Percentiles rank a stretch among this genome's conserved stretches.
phyloP scores from a whole-genome alignment of 1,284 basidiomycete species.

The Singerocomus inundabilis region DNA sequence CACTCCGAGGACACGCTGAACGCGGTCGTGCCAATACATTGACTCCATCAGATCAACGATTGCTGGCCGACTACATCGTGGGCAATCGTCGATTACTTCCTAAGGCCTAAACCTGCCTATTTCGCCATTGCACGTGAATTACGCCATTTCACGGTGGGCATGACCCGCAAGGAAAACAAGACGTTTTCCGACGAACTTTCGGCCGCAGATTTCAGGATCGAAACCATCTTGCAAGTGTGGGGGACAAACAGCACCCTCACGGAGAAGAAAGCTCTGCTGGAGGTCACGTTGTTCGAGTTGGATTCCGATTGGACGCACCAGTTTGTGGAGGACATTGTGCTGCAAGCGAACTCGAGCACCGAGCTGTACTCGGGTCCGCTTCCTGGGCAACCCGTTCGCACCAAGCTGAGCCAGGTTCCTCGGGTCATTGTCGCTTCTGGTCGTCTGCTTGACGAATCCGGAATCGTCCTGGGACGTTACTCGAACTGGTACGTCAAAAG shows the following conservation, averaged over 20 bases:
- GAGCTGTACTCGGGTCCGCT: constrained; percentile 73
- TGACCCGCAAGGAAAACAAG: constrained; percentile 73
- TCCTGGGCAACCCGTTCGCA: constrained; percentile 68
- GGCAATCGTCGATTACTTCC: constrained; percentile 77
- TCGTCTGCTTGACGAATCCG: constrained; percentile 58
- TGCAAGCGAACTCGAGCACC: constrained; percentile 77
- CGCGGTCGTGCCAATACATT: constrained; percentile 1
- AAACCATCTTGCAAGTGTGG: constrained; percentile 75
- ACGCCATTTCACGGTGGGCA: constrained; percentile 72
- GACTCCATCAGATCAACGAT: constrained; percentile 60
- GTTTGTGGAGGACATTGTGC: constrained; percentile 49
- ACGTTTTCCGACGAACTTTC: constrained; percentile 56
- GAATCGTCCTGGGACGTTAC: constrained; percentile 69
- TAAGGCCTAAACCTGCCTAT: constrained; percentile 75
- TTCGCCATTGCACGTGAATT: constrained; percentile 71
- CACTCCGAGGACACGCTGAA: background rate
- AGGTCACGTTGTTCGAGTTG: constrained; percentile 71
- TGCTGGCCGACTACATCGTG: constrained; percentile 82
- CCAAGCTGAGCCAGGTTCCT: constrained; percentile 62
- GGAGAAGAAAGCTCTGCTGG: constrained; percentile 57
- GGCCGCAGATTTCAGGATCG: constrained; percentile 65
- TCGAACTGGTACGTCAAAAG: constrained; percentile 62
- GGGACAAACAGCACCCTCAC: constrained; percentile 73
- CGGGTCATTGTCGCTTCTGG: constrained; percentile 75
- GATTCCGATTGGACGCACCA: constrained; percentile 56